These are phyloP conservation scores for Papilionanthe hybrid DNA, from an alignment of 116 monocot species.

Conservation along the genomic window DNA sequence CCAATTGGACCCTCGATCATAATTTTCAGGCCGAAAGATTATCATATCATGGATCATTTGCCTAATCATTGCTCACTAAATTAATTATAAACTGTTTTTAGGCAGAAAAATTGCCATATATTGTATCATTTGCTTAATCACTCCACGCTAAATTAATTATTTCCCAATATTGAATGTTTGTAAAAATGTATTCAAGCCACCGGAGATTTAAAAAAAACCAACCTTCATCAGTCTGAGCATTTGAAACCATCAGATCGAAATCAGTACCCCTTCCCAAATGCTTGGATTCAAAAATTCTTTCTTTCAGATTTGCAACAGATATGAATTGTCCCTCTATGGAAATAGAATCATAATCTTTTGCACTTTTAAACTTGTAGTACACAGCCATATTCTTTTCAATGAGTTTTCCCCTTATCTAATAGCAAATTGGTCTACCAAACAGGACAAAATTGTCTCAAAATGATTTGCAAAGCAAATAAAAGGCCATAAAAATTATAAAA, in stretches of 20 bases:
- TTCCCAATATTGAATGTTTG: neutral
- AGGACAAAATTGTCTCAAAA: slow-evolving; percentile 23
- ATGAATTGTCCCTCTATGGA: slow-evolving; percentile 97
- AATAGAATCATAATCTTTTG: slow-evolving; percentile 88
- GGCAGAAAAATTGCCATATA: neutral
- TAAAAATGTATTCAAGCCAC: neutral
- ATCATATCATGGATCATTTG: too few species aligned
- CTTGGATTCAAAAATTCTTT: slow-evolving; percentile 97
- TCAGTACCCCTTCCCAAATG: slow-evolving; percentile 96
- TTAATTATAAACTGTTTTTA: too few species aligned
- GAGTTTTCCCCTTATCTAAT: slow-evolving; percentile 9
- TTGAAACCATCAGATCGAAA: slow-evolving; percentile 94
- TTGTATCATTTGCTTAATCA: neutral
- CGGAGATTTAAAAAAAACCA: slow-evolving; percentile 34
- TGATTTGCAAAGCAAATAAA: slow-evolving; percentile 23
- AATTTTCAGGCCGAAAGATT: too few species aligned
- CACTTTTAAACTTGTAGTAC: slow-evolving; percentile 99
- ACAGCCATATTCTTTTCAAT: slow-evolving; percentile 71
- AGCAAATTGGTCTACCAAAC: slow-evolving; percentile 16
- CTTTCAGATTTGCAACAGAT: slow-evolving; percentile 92
- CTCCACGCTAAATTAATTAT: neutral
- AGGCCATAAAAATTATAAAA: slow-evolving; percentile 30
- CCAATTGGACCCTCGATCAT: too few species aligned
- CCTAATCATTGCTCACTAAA: too few species aligned
- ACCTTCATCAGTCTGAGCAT: slow-evolving; percentile 99